A percentile compares a stretch with the other conserved stretches of the same genome.
Evolutionary conservation across 2,329 filamentous ascomycete species (phyloP).

Genomic region (Cladosporium phlei): DNA sequence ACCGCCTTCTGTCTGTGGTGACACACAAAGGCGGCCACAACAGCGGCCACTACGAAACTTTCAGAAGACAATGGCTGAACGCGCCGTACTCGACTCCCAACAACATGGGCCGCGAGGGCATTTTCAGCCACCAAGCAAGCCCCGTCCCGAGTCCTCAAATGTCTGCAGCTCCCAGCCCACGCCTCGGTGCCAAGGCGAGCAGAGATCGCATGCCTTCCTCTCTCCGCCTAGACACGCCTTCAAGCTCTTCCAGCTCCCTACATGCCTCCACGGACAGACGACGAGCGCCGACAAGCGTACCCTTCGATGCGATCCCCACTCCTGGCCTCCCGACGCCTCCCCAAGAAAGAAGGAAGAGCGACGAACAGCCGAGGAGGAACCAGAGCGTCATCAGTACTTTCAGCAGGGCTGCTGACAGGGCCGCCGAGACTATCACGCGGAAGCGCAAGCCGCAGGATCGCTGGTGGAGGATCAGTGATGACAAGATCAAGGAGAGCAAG

Average conservation of each 20-base stretch:
- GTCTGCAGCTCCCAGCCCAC: conserved; percentile 34
- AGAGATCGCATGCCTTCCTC: conserved; percentile 3
- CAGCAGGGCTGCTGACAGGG: too few species aligned
- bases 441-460: conserved; percentile 60
- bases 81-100: conserved; percentile 78
- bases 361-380: background rate
- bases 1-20: conserved; percentile 79
- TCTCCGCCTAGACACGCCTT: conserved; percentile 7
- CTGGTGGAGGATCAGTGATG: conserved; percentile 98
- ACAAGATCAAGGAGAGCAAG: conserved; percentile 92
- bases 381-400: conserved; percentile 2
- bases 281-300: conserved; percentile 17
- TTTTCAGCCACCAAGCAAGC: conserved; percentile 58
- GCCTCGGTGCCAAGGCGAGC: conserved; percentile 26
- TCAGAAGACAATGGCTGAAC: conserved; percentile 76
- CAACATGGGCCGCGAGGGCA: conserved; percentile 68
- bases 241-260: conserved; percentile 19
- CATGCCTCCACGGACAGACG: conserved; percentile 2
- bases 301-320: conserved; percentile 26
- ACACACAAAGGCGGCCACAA: conserved; percentile 95
- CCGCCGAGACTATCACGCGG: conserved; percentile 12
- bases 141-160: conserved; percentile 42
- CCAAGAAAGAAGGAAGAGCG: conserved; percentile 3
- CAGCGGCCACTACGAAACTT: conserved; percentile 95
- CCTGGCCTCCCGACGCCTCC: conserved; percentile 25